Evolutionary conservation across 2,329 filamentous ascomycete genomes (phyloP), one percentile per base, ranked within the genome.

Genomic region (Alternaria angustiovoidea): DNA sequence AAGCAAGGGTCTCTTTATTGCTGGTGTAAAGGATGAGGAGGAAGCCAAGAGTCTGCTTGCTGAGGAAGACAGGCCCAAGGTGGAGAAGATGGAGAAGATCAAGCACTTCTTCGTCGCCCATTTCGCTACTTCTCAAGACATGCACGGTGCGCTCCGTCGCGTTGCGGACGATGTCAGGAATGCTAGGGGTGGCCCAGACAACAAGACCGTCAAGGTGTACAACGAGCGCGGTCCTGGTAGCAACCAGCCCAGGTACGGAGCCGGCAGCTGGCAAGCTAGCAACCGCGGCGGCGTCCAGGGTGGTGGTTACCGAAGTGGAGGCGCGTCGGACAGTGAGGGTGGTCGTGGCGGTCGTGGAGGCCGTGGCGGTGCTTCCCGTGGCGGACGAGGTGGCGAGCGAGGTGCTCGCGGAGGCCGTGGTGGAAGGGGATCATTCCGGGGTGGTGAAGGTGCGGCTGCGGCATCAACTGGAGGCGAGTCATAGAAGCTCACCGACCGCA

Each of bases 1-100:
- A 72, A 92, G 90, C 68, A 90, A 93, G 71, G 94, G 92, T 49
- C 86, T 99, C 20, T 99, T 97, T 79, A 89, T 99, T 62, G 92
- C 91, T 81, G 94, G 94, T 72, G 89, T 94, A 22, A 91, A 89
- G 71, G 91, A 87, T 54, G 92, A 94, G 66, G 92, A 97, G 32
- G 91, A 94, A 62, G 90, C 92, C 38, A 89, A 90, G 57, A 89
- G 92, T 34, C 84, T 97, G 24, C 94, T 99, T 75, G 84, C 88
- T 1, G 89, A 95, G 12, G 92, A 96, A 71, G 93, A 97, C 75
- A 89, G 88, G 75, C 76, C 86, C 32, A 97, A 96, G 82, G 92
- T 97, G 66, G 79, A 87, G 55, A 83, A 83, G 72, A 79, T 87
- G 57, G 83, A 84, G 73, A 94, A 92, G 80, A 91, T 89, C 82